Evolutionary conservation across 805 yeast species (phyloP).

Genomic region (Blastobotrys chiropterorum): DNA sequence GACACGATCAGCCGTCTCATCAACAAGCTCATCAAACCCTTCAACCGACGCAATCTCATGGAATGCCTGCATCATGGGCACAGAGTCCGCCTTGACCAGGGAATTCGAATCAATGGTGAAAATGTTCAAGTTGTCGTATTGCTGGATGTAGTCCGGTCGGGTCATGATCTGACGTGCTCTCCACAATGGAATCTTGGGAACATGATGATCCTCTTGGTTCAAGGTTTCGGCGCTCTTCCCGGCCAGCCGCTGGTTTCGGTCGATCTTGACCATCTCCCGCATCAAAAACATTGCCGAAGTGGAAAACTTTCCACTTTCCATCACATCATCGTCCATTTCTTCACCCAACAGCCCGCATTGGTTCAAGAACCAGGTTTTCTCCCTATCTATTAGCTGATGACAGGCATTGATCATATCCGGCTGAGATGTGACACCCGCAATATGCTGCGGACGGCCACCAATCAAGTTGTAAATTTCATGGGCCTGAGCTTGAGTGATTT

Average conservation of each 20-base stretch:
- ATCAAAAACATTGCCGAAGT: conserved; percentile 67
- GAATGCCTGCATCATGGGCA: conserved; percentile 87
- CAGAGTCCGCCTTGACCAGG: conserved; percentile 68
- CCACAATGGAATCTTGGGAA: conserved; percentile 79
- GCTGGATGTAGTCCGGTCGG: conserved; percentile 70
- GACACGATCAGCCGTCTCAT: conserved; percentile 61
- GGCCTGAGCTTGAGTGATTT: conserved; percentile 38
- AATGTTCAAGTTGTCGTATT: conserved; percentile 66
- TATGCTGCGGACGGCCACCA: conserved; percentile 82
- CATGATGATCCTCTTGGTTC: conserved; percentile 37
- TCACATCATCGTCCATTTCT: conserved; percentile 84
- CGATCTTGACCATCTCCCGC: conserved; percentile 67
- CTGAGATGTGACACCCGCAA: conserved; percentile 49
- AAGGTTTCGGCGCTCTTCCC: conserved; percentile 21
- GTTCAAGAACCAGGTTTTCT: conserved; percentile 79
- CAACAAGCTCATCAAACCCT: conserved; percentile 59
- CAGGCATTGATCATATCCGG: conserved; percentile 45
- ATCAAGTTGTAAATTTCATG: conserved; percentile 57
- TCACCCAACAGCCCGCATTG: conserved; percentile 74
- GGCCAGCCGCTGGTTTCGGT: conserved; percentile 30
- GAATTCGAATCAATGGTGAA: conserved; percentile 74
- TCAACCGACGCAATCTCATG: conserved; percentile 69
- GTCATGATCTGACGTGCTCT: conserved; percentile 82
- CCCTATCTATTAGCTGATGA: conserved; percentile 66
- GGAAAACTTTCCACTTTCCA: conserved; percentile 75